Evolutionary conservation across 2,329 filamentous ascomycete genomes (phyloP).

Genomic region (Tetracladium maxilliforme): DNA sequence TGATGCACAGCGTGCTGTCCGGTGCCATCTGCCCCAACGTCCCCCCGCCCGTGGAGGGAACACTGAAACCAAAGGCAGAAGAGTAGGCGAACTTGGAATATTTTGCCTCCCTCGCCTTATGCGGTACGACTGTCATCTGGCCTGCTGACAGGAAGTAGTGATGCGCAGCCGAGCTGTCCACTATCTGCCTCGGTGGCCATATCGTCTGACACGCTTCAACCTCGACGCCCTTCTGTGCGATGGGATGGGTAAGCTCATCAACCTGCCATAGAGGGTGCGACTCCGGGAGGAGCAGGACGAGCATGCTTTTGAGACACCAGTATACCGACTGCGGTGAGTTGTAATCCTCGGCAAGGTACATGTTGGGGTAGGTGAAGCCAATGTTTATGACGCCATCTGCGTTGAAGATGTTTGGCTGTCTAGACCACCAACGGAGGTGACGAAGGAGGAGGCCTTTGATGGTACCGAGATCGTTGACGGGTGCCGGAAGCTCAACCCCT

Average conservation of each 20-base stretch:
- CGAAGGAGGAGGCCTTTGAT: slow-evolving; percentile 32
- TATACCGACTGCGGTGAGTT: slow-evolving; percentile 41
- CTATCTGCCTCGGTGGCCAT: slow-evolving; percentile 23
- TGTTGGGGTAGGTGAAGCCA: slow-evolving; percentile 25
- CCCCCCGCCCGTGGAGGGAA: slow-evolving; percentile 21
- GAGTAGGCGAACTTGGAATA: slow-evolving; percentile 33
- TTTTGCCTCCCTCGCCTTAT: slow-evolving; percentile 26
- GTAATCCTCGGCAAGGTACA: slow-evolving; percentile 40
- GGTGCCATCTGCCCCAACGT: slow-evolving; percentile 14
- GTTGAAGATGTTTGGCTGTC: slow-evolving; percentile 26
- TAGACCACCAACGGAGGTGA: slow-evolving; percentile 33
- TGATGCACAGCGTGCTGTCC: slow-evolving; percentile 10
- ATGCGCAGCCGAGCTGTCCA: slow-evolving; percentile 22
- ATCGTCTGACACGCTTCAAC: background rate
- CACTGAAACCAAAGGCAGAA: slow-evolving; percentile 28
- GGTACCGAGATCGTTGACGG: slow-evolving; percentile 17
- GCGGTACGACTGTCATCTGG: slow-evolving; percentile 20
- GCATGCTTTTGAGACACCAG: slow-evolving; percentile 35
- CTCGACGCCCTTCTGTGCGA: slow-evolving; percentile 6
- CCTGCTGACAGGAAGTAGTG: slow-evolving; percentile 26
- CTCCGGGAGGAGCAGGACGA: slow-evolving; percentile 20
- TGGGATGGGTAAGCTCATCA: slow-evolving; percentile 19
- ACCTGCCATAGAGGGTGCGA: slow-evolving; percentile 28
- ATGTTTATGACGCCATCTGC: slow-evolving; percentile 32
- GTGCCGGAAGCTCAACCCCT: slow-evolving; percentile 19